Evolutionary conservation across 805 yeast genomes (phyloP), one percentile per base, ranked within the genome.

Genomic region (Kluyveromyces starmeri): DNA sequence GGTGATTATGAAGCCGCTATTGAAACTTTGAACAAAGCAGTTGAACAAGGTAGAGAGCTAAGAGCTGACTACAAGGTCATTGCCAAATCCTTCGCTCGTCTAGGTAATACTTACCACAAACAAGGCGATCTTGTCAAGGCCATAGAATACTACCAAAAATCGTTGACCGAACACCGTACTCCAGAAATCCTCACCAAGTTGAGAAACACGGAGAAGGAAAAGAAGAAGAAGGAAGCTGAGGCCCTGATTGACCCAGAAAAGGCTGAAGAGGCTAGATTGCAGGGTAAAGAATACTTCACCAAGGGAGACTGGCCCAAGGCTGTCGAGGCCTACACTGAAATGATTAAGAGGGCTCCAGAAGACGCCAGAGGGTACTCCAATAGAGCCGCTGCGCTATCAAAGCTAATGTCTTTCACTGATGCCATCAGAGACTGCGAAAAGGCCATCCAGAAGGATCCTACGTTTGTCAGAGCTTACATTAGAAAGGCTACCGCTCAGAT

Each of bases 331-430:
- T 92, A 92, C 64, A 71, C 94, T 32, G 98, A 92, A 64, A 92
- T 92, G 88, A 70, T 89, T 50, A 84, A 86, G 65, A 82, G 99
- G 59, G 86, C 88, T n/a, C 99, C 99, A 38, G 76, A 76, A 37
- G 97, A 92, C 61, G 94, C 94, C 16, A 77, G 96, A 61, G 97
- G 96, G 38, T 92, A 86, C 62, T 86, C 95, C 22, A 92, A 92
- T 68, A 82, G 99, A 64, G 98, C 99, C 35, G 98, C 98, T 25
- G 95, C 95, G 2, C 73, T 82, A 56, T 79, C 95, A 30, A 92
- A 92, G 63, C 73, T 92, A 47, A 75, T 89, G 83, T 84, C 96
- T 9, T 92, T 89, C 82, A 96, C 96, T 13, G 97, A 89, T 47
- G 96, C 95, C 12, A 79, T 92, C 38, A 71, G 73, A 50, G 99